These are phyloP conservation scores for Rutstroemia sydowiana DNA, from an alignment of 2,329 filamentous ascomycete species.

Conservation along the genomic window DNA sequence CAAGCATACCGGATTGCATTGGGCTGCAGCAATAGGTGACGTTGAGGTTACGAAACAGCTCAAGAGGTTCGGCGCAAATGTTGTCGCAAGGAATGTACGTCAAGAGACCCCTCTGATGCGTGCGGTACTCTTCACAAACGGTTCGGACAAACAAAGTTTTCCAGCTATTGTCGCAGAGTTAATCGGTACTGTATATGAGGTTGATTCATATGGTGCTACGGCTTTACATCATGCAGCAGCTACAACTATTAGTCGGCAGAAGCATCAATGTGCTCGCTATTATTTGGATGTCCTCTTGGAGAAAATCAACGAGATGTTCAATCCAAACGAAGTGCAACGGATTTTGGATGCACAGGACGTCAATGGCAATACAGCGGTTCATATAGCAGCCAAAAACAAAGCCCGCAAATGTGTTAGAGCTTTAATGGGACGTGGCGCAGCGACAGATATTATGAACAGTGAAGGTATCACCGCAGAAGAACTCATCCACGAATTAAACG, in stretches of 20 bases:
- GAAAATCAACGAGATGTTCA: slow-evolving; percentile 70
- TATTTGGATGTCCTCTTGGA: slow-evolving; percentile 90
- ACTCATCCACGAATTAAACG: slow-evolving; percentile 70
- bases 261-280: slow-evolving; percentile 83
- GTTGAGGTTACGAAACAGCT: slow-evolving; percentile 85
- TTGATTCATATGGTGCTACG: slow-evolving; percentile 75
- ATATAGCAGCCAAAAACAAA: slow-evolving; percentile 69
- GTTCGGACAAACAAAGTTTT: slow-evolving; percentile 89
- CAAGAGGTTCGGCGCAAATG: slow-evolving; percentile 69
- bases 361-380: slow-evolving; percentile 80
- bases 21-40: slow-evolving; percentile 97
- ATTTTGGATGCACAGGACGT: slow-evolving; percentile 77
- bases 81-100: slow-evolving; percentile 61
- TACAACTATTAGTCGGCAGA: slow-evolving; percentile 75
- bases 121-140: slow-evolving; percentile 93
- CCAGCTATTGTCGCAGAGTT: slow-evolving; percentile 76
- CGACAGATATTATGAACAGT: slow-evolving; percentile 73
- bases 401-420: slow-evolving; percentile 84
- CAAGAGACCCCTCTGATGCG: slow-evolving; percentile 93
- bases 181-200: slow-evolving; percentile 69
- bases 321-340: slow-evolving; percentile 67
- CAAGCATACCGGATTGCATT: slow-evolving; percentile 87
- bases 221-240: slow-evolving; percentile 92
- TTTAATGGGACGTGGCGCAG: slow-evolving; percentile 71
- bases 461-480: slow-evolving; percentile 80